phyloP scores from a whole-genome alignment of 208 protist genomes.

The Naegleria fowleri region DNA sequence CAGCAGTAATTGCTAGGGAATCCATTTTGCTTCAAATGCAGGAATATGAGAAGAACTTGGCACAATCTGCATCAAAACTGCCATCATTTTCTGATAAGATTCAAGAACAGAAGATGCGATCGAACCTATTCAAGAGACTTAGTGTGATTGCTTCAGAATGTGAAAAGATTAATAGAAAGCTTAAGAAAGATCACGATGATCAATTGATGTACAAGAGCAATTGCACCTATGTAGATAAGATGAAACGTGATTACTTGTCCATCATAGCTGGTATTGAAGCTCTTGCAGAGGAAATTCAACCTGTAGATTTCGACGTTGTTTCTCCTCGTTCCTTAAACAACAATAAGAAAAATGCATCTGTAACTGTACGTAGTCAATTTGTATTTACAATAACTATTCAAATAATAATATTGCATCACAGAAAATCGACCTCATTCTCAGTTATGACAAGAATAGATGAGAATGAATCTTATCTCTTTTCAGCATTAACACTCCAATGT shows the following conservation, averaged over 20 bases:
- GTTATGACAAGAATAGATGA: neutral
- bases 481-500: neutral
- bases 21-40: neutral
- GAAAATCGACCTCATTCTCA: neutral
- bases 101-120: neutral
- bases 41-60: neutral
- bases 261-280: neutral
- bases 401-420: too few relatives aligned
- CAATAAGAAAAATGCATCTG: neutral
- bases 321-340: neutral
- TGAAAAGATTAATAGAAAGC: neutral
- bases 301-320: neutral
- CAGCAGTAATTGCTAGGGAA: neutral
- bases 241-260: neutral
- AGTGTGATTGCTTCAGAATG: neutral
- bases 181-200: neutral
- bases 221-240: neutral
- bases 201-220: neutral
- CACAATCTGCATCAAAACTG: neutral
- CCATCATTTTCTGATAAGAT: neutral
- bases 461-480: neutral
- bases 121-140: neutral
- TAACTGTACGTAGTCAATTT: neutral
- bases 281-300: neutral
- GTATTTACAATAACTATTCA: neutral